Percentiles rank a stretch among this genome's conserved stretches.
phyloP scores from a whole-genome alignment of 163 green algal species.

The Volvox carteri region DNA sequence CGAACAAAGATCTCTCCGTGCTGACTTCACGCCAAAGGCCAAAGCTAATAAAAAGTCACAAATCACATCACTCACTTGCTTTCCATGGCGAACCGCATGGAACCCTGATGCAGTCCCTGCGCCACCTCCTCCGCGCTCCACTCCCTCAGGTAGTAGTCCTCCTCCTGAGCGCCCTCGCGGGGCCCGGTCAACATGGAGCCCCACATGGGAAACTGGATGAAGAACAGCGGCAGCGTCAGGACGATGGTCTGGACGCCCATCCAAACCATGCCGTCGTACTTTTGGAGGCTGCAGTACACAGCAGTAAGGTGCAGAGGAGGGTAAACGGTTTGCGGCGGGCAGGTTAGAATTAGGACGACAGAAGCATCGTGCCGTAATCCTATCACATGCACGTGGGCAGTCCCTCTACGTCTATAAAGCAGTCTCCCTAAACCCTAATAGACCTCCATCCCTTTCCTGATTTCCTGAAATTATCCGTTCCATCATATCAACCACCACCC shows the following conservation, averaged over 20 bases:
- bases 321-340: no score
- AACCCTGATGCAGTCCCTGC: slow-evolving; percentile 58
- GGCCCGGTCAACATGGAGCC: slow-evolving; percentile 79
- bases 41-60: no score
- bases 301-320: neutral
- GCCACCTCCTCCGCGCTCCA: slow-evolving; percentile 68
- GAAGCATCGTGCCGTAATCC: no score
- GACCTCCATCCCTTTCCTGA: no score
- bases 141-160: slow-evolving; percentile 86
- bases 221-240: slow-evolving; percentile 76
- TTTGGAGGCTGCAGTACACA: slow-evolving; percentile 36
- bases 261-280: slow-evolving; percentile 72
- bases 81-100: slow-evolving; percentile 68
- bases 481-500: no score
- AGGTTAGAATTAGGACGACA: no score
- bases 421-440: no score
- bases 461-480: no score
- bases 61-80: slow-evolving; percentile 52
- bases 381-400: no score
- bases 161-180: slow-evolving; percentile 75
- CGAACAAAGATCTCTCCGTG: no score
- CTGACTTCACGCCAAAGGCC: no score
- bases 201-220: slow-evolving; percentile 93
- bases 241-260: slow-evolving; percentile 88
- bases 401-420: no score